phyloP scores from a whole-genome alignment of 371 early-diverging fungal species.

The Mortierella sp. region DNA sequence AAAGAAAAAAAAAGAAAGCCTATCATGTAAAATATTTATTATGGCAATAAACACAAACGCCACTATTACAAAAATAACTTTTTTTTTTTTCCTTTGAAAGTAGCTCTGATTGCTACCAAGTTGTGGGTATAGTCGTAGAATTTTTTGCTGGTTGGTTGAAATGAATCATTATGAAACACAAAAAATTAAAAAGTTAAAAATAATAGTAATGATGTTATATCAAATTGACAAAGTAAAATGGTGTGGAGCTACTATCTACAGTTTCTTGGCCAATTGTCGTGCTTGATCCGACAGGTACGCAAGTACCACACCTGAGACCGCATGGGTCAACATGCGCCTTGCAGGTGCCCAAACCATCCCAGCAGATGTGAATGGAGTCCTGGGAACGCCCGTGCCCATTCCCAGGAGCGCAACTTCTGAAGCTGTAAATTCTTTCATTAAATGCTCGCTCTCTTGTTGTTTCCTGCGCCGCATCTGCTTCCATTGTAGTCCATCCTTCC shows the following conservation, averaged over 20 bases:
- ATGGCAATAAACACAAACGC: too few relatives aligned
- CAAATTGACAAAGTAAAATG: background rate
- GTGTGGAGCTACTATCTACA: conserved; percentile 10
- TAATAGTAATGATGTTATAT: too few relatives aligned
- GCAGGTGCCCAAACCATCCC: conserved; percentile 41
- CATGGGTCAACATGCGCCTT: conserved; percentile 19
- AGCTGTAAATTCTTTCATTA: conserved; percentile 12
- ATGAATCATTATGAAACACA: too few relatives aligned
- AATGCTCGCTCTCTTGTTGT: conserved; percentile 12
- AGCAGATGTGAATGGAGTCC: conserved; percentile 27
- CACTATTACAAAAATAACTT: too few relatives aligned
- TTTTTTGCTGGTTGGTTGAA: too few relatives aligned
- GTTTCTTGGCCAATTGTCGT: conserved; percentile 16
- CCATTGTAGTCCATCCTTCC: conserved; percentile 23
- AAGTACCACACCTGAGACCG: conserved; percentile 29
- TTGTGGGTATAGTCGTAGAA: too few relatives aligned
- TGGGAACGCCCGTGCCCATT: background rate
- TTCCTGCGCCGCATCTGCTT: conserved; percentile 2
- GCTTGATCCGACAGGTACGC: conserved; percentile 28
- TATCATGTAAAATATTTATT: too few relatives aligned
- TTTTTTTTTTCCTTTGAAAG: too few relatives aligned
- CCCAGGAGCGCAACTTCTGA: conserved; percentile 18
- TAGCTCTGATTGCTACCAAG: too few relatives aligned
- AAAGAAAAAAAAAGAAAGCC: too few relatives aligned
- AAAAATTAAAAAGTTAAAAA: background rate